A percentile compares a stretch with the other conserved stretches of the same genome.
phyloP scores from a whole-genome alignment of 148 eudicot species.

The Cornus suecica region DNA sequence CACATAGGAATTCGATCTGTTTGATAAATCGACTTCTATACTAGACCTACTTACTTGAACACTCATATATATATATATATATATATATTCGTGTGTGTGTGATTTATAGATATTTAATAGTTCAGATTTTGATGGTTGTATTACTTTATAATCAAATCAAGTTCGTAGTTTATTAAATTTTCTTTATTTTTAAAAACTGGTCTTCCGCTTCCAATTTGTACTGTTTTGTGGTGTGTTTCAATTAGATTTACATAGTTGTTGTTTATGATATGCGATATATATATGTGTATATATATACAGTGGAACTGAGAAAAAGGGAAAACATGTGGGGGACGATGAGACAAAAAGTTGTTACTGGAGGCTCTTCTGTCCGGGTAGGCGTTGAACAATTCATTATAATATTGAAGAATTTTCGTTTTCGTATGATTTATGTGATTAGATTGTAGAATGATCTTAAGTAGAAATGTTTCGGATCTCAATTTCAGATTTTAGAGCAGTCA shows the following conservation, averaged over 20 bases:
- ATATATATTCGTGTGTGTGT: too few relatives aligned
- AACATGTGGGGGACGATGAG: slow-evolving; percentile 31
- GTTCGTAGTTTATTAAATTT: too few relatives aligned
- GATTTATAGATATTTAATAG: too few relatives aligned
- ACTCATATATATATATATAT: too few relatives aligned
- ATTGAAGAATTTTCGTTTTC: not conserved
- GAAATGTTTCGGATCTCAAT: not conserved
- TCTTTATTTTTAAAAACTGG: too few relatives aligned
- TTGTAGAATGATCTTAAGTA: not conserved
- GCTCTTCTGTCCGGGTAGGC: slow-evolving; percentile 6
- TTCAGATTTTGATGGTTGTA: too few relatives aligned
- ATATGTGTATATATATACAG: not conserved
- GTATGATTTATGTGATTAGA: not conserved
- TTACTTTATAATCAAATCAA: too few relatives aligned
- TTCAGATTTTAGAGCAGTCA: slow-evolving; percentile 8
- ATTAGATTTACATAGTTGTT: too few relatives aligned
- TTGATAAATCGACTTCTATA: too few relatives aligned
- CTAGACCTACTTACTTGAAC: too few relatives aligned
- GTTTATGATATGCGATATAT: not conserved
- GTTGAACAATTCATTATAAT: not conserved
- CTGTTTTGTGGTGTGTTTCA: too few relatives aligned
- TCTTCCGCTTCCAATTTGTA: too few relatives aligned
- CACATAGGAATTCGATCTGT: not conserved
- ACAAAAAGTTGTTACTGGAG: slow-evolving; percentile 18
- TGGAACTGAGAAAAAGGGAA: slow-evolving; percentile 12